Conservation (phyloP, 768 basidiomycete species). For the Tricholoma flavovirens region DNA sequence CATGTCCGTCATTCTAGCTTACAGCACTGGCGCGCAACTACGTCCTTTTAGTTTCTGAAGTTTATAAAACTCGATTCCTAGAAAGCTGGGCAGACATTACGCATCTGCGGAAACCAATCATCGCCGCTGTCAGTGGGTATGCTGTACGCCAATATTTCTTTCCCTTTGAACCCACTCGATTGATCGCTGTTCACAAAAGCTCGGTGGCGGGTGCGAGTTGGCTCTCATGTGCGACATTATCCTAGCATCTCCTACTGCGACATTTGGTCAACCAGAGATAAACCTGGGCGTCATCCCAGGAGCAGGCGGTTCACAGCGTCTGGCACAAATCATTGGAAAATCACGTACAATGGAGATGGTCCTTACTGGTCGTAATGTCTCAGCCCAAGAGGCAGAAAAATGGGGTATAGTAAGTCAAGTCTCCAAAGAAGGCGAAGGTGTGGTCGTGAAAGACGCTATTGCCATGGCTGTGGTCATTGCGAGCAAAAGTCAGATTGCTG, state of each 20-base stretch:
- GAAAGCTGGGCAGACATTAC: conserved; percentile 76
- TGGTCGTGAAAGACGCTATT: conserved; percentile 84
- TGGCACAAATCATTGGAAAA: conserved; percentile 83
- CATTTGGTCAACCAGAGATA: conserved; percentile 96
- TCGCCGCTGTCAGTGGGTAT: conserved; percentile 94
- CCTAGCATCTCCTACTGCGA: conserved; percentile 82
- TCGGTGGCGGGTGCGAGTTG: conserved; percentile 95
- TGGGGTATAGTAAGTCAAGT: conserved; percentile 89
- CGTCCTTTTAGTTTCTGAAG: conserved; percentile 61
- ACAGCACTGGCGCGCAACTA: no score
- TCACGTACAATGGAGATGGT: conserved; percentile 93
- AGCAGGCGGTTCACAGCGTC: conserved; percentile 89
- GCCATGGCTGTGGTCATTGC: conserved; percentile 74
- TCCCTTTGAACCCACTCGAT: not conserved
- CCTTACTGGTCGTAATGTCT: conserved; percentile 78
- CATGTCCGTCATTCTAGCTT: no score
- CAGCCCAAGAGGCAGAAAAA: conserved; percentile 73
- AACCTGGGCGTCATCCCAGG: conserved; percentile 94
- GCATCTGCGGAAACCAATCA: conserved; percentile 82
- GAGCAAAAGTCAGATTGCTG: conserved; percentile 75
- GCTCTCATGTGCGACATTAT: conserved; percentile 97
- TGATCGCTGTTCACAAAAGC: conserved; percentile 37
- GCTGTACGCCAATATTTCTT: conserved; percentile 51
- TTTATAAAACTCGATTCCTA: conserved; percentile 81
- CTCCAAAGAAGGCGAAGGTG: conserved; percentile 67